phyloP scores from a whole-genome alignment of 2,329 filamentous ascomycete species.

The Phialophora expanda region DNA sequence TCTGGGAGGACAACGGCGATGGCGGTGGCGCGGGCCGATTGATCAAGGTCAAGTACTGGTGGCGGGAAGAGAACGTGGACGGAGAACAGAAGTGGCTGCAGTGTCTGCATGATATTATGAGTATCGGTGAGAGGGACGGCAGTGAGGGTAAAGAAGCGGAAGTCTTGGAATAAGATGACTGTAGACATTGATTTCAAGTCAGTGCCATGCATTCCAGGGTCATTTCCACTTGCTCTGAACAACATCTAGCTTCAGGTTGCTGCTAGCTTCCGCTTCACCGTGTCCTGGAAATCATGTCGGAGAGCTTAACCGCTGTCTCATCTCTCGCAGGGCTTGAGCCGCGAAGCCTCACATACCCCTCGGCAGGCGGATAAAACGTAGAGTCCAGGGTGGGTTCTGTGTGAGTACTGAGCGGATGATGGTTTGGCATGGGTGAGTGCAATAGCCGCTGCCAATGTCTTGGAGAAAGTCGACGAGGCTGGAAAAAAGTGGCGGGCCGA shows the following conservation, averaged over 20 bases:
- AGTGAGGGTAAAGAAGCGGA: neutral
- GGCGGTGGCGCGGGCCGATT: neutral
- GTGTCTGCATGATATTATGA: conserved; percentile 4
- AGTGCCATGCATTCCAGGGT: neutral
- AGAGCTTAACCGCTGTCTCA: neutral
- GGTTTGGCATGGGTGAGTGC: neutral
- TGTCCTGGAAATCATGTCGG: neutral
- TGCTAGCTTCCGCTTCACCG: neutral
- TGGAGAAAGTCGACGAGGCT: conserved; percentile 6
- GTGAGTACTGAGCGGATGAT: conserved; percentile 12
- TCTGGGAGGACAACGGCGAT: neutral
- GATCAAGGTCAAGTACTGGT: conserved; percentile 8
- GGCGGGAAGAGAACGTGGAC: neutral
- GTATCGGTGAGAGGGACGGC: conserved; percentile 1
- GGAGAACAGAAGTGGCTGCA: conserved; percentile 1
- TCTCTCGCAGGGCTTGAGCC: neutral
- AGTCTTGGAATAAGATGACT: neutral
- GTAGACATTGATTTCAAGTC: neutral
- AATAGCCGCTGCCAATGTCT: conserved; percentile 12
- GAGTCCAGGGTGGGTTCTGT: neutral
- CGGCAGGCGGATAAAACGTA: neutral
- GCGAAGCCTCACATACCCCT: neutral
- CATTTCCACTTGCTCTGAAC: neutral
- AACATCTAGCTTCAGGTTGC: neutral
- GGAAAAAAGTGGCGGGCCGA: conserved; percentile 17